Base-by-base conservation (phyloP, 2,329 filamentous ascomycete genomes). In the Claviceps maximensis region DNA sequence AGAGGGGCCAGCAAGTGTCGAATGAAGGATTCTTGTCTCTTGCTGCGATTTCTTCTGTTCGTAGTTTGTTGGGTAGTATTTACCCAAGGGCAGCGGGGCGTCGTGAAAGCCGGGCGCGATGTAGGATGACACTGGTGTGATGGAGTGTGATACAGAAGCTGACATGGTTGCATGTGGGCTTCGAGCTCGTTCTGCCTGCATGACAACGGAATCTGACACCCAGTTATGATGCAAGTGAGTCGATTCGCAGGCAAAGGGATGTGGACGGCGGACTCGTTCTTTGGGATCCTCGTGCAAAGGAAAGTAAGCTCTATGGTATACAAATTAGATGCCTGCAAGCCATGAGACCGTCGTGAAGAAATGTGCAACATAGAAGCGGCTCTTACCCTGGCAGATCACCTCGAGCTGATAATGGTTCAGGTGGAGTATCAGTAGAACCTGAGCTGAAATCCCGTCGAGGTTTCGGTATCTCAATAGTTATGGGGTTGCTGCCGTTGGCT, bases 61-160 rank as follows among this genome's bases (percentile, higher is more conserved):
- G 59, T 80, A 83, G 64, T 82, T 82, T 27, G 77, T 75, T 0
- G 80, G 80, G 54, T 83, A 81, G 59, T 83, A 83, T 65, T 82
- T 83, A 25, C 80, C 80, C 65, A 80, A 69, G 0, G 79, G 76
- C 33, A 80, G 65, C 4, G 71, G 65, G 38, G 65, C 70, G 40
- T 73, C 71, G 49, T 74, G 71, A 40, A 73, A 67, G 2, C 75
- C 76, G 27, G 71, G 72, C 7, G 76, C 74, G 33, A 75, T 67
- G 55, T 78, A 79, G 1, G 76, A 76, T 9, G 75, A 66, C 38
- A 78, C 70, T 7, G 75, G 73, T 7, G 72, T 73, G 58, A 68
- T 69, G 31, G 67, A 56, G 10, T 60, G 60, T 45, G 57, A 50
- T 49, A 59, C 55, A 55, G 57, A 21, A 55, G 57, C 45, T 54